Evolutionary conservation across 169 alveolate species (phyloP).

Genomic region (Eimeria acervulina): DNA sequence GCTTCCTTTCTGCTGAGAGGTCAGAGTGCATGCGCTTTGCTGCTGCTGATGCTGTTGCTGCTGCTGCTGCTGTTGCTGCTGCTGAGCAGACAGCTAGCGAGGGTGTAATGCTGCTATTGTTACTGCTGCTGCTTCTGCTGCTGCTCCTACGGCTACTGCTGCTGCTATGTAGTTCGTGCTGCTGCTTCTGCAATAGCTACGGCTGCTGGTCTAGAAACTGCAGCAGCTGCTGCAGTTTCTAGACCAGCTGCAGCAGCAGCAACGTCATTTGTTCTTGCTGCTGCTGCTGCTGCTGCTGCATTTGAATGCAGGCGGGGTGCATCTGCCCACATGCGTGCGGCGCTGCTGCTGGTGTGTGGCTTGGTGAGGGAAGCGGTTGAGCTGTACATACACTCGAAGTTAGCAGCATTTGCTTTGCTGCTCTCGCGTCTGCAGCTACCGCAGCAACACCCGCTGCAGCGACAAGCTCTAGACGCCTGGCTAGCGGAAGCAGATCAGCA

Average conservation of each 20-base stretch:
- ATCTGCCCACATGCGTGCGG: conserved; percentile 30
- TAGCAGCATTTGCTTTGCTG: background rate
- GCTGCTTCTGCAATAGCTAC: background rate
- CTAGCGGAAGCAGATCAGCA: background rate
- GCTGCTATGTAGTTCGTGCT: background rate
- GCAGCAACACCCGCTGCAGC: conserved; percentile 31
- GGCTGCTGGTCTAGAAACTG: background rate
- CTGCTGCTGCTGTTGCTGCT: background rate
- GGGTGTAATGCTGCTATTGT: too few relatives aligned
- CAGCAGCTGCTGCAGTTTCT: background rate
- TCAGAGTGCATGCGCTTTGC: background rate
- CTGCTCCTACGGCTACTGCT: background rate
- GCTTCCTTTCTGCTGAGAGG: conserved; percentile 37
- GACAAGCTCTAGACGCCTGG: conserved; percentile 1
- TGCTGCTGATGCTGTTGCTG: background rate
- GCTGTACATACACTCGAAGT: conserved; percentile 32
- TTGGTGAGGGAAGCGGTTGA: conserved; percentile 3
- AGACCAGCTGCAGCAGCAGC: background rate
- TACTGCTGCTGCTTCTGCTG: background rate
- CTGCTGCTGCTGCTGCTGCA: background rate
- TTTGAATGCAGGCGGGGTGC: background rate
- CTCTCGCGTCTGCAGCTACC: conserved; percentile 10
- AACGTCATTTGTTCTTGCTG: background rate
- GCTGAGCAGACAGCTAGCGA: background rate
- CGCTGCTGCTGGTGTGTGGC: conserved; percentile 8